Evolutionary conservation across 164 flowering plant genomes (phyloP).

Genomic region (Houttuynia cordata): DNA sequence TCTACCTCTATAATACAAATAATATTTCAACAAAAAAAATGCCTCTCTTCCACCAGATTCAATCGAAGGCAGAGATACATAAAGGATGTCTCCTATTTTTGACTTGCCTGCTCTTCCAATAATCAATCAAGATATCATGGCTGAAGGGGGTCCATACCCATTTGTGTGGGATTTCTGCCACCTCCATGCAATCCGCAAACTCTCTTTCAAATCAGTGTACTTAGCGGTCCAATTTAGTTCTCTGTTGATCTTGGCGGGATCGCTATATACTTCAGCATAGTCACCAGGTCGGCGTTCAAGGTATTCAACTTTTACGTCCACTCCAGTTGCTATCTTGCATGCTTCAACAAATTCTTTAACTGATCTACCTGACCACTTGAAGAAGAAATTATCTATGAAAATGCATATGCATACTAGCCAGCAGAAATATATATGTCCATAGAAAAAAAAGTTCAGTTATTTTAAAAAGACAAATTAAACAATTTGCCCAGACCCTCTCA

Average conservation of each 20-base stretch:
- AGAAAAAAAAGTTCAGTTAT: no score
- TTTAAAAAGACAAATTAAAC: no score
- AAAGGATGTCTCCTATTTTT: no score
- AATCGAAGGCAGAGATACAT: no score
- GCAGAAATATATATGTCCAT: no score
- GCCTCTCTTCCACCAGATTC: no score
- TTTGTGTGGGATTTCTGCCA: conserved; percentile 74
- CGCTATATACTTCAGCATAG: conserved; percentile 89
- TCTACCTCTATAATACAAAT: not conserved
- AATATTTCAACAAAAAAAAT: no score
- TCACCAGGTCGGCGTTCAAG: conserved; percentile 85
- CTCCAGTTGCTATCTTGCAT: conserved; percentile 83
- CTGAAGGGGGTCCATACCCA: conserved; percentile 38
- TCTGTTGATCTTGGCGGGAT: conserved; percentile 57
- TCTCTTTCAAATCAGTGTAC: conserved; percentile 64
- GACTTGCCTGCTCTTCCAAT: no score
- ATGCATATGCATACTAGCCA: no score
- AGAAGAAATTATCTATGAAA: no score
- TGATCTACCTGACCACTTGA: conserved; percentile 59
- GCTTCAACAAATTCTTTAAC: conserved; percentile 97
- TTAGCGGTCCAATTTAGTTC: conserved; percentile 93
- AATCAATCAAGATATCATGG: no score
- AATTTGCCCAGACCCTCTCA: no score
- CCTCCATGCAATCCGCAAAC: conserved; percentile 73
- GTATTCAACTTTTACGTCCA: conserved; percentile 56